Percentiles rank a stretch among this genome's conserved stretches.
These are phyloP conservation scores for Dimocarpus longan DNA, from an alignment of 345 rosid species.

Conservation along the genomic window DNA sequence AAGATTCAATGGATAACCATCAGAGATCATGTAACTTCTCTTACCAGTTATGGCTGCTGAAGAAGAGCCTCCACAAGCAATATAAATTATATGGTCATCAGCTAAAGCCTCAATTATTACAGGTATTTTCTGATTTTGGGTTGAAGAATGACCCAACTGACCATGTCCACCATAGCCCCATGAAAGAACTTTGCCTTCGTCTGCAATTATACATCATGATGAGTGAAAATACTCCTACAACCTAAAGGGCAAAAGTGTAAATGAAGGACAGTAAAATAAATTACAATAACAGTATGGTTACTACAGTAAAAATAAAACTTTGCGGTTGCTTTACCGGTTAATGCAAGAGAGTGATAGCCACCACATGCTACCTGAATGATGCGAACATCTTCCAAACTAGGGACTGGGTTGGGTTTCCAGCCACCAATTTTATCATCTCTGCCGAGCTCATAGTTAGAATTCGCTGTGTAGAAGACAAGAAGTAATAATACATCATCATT, in stretches of 20 bases:
- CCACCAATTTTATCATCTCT: conserved; percentile 83
- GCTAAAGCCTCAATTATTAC: conserved; percentile 61
- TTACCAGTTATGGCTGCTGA: conserved; percentile 86
- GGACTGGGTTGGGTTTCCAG: conserved; percentile 81
- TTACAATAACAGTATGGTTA: not conserved
- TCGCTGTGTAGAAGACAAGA: conserved; percentile 47
- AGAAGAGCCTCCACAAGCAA: conserved; percentile 89
- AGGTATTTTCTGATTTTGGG: conserved; percentile 58
- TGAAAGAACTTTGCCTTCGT: conserved; percentile 82
- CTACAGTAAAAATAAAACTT: not conserved
- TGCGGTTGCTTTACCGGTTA: conserved; percentile 58
- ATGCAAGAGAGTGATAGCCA: conserved; percentile 93
- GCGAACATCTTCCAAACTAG: conserved; percentile 53
- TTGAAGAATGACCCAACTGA: conserved; percentile 76
- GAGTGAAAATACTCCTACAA: not conserved
- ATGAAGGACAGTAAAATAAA: not conserved
- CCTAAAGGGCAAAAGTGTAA: not conserved
- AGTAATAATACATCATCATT: not conserved
- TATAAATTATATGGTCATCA: conserved; percentile 52
- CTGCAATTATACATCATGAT: conserved; percentile 40
- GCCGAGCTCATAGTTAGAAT: conserved; percentile 93
- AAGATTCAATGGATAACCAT: conserved; percentile 1
- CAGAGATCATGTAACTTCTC: conserved; percentile 8
- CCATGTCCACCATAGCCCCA: conserved; percentile 98
- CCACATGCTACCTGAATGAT: conserved; percentile 79